Conservation (phyloP, 768 basidiomycete genomes). For the Tricholomella constricta region DNA sequence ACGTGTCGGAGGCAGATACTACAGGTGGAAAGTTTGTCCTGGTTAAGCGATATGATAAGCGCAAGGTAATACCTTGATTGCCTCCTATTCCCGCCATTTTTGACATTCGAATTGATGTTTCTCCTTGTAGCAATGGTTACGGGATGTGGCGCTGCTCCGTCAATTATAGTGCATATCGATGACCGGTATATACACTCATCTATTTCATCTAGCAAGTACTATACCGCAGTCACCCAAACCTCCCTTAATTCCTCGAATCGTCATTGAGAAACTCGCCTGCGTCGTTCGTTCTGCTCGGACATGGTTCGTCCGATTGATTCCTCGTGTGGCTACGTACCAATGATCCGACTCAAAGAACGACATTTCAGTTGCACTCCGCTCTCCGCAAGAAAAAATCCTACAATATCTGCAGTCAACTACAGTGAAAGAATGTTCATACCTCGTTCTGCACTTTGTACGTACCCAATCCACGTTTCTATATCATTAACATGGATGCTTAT, state of each 20-base stretch:
- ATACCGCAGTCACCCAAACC: conserved; percentile 12
- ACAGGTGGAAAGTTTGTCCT: conserved; percentile 3
- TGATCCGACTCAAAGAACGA: too few relatives aligned
- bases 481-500: neutral
- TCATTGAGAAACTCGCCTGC: conserved; percentile 7
- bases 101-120: neutral
- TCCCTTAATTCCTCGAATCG: conserved; percentile 13
- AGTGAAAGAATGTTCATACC: neutral
- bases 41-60: conserved; percentile 11
- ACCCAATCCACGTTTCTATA: neutral
- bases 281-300: conserved; percentile 11
- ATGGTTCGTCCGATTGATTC: neutral
- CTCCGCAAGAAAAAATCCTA: conserved; percentile 13
- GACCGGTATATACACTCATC: neutral
- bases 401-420: neutral
- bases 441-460: conserved; percentile 14
- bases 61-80: conserved; percentile 3
- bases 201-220: neutral
- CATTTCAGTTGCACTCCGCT: neutral
- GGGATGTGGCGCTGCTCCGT: conserved; percentile 6
- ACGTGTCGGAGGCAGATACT: conserved; percentile 1
- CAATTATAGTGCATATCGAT: conserved; percentile 9
- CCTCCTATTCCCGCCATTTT: neutral
- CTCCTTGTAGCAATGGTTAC: conserved; percentile 4
- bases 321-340: neutral